phyloP scores from a whole-genome alignment of 2,329 filamentous ascomycete genomes.

The Aquanectria penicillioides region DNA sequence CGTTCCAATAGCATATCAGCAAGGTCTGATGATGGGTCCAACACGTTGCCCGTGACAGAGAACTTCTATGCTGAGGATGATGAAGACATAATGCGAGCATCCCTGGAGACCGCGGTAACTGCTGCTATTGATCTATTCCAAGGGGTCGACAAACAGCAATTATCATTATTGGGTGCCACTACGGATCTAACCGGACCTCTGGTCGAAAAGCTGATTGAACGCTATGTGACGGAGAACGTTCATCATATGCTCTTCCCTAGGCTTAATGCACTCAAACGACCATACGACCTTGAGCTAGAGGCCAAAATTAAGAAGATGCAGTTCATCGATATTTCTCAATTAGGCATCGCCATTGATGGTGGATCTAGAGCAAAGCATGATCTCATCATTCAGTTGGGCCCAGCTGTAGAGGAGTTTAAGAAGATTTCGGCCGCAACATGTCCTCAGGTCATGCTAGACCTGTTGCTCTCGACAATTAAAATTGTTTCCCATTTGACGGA shows the following conservation, averaged over 20 bases:
- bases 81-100: constrained; percentile 88
- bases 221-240: constrained; percentile 92
- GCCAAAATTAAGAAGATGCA: constrained; percentile 93
- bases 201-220: constrained; percentile 93
- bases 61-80: constrained; percentile 86
- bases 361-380: constrained; percentile 83
- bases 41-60: constrained; percentile 62
- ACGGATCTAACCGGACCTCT: constrained; percentile 92
- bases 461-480: constrained; percentile 83
- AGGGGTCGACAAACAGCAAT: constrained; percentile 92
- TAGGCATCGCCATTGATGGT: constrained; percentile 87
- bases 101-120: constrained; percentile 91
- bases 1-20: constrained; percentile 60
- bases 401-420: constrained; percentile 88
- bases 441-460: constrained; percentile 89
- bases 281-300: constrained; percentile 89
- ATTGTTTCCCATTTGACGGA: constrained; percentile 77
- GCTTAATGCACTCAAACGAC: constrained; percentile 78
- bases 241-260: constrained; percentile 90
- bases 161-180: constrained; percentile 89
- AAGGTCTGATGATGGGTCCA: constrained; percentile 44
- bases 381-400: constrained; percentile 78
- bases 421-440: constrained; percentile 82
- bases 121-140: constrained; percentile 96
- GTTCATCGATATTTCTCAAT: constrained; percentile 91